Evolutionary conservation across 1,284 basidiomycete species (phyloP).

Genomic region (Puccinia polysora): DNA sequence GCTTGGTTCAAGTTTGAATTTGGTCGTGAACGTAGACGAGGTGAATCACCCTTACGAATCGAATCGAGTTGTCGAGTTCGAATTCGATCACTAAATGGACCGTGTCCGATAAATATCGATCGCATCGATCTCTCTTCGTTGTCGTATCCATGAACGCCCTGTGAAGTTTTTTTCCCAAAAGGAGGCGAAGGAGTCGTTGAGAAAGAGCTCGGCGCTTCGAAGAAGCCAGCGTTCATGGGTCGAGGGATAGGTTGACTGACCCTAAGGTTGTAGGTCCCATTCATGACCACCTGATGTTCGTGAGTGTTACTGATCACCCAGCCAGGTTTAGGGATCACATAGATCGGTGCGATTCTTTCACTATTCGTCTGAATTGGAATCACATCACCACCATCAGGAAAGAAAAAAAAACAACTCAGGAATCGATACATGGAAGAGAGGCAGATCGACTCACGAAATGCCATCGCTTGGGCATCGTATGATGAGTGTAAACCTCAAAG

Average conservation of each 20-base stretch:
- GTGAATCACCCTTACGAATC: not conserved
- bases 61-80: not conserved
- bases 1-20: too few relatives aligned
- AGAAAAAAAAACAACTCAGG: not conserved
- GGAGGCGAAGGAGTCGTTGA: not conserved
- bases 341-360: constrained; percentile 77
- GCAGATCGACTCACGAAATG: constrained; percentile 59
- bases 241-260: constrained; percentile 50
- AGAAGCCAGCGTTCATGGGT: not conserved
- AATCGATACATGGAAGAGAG: not conserved
- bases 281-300: constrained; percentile 55
- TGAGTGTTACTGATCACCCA: constrained; percentile 64
- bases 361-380: constrained; percentile 58
- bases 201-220: not conserved
- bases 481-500: constrained; percentile 71
- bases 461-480: constrained; percentile 73
- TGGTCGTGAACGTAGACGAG: too few relatives aligned
- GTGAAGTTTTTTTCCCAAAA: not conserved
- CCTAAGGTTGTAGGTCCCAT: constrained; percentile 63
- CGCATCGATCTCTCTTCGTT: constrained; percentile 27
- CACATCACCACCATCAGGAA: not conserved
- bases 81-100: constrained; percentile 11
- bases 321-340: constrained; percentile 71
- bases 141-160: constrained; percentile 43
- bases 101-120: constrained; percentile 29